These are phyloP conservation scores for Coriaria nepalensis DNA, from an alignment of 306 rosid genomes.

Conservation along the genomic window DNA sequence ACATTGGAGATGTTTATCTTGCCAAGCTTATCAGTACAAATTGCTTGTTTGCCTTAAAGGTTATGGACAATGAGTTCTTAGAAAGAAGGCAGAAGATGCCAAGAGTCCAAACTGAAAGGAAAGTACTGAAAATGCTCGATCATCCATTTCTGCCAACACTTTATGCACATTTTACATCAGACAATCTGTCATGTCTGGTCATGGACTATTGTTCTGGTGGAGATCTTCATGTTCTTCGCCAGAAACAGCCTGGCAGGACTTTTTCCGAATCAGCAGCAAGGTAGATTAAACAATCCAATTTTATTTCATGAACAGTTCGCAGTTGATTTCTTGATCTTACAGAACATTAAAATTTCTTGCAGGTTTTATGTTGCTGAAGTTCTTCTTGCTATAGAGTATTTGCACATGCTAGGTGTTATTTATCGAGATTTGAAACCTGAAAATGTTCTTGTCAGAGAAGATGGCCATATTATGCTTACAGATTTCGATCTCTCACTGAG, in stretches of 20 bases:
- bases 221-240: constrained; percentile 65
- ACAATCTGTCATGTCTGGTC: constrained; percentile 74
- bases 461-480: constrained; percentile 88
- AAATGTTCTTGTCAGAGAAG: constrained; percentile 82
- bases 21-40: constrained; percentile 34
- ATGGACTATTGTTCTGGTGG: constrained; percentile 92
- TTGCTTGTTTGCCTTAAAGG: constrained; percentile 70
- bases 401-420: constrained; percentile 89
- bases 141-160: constrained; percentile 76
- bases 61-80: constrained; percentile 65
- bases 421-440: constrained; percentile 85
- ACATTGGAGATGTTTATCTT: constrained; percentile 75
- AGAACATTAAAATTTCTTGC: background rate
- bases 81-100: constrained; percentile 51
- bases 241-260: constrained; percentile 41
- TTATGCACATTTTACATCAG: constrained; percentile 72
- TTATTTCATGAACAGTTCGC: too few species aligned
- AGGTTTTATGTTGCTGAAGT: constrained; percentile 91
- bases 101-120: constrained; percentile 75
- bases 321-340: too few species aligned
- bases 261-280: constrained; percentile 62
- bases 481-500: constrained; percentile 79
- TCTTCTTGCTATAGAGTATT: constrained; percentile 80
- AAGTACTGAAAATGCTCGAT: constrained; percentile 74
- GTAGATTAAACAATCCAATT: constrained; percentile 14